These are phyloP conservation scores for Alternaria panax DNA, from an alignment of 2,329 filamentous ascomycete genomes.

Conservation along the genomic window DNA sequence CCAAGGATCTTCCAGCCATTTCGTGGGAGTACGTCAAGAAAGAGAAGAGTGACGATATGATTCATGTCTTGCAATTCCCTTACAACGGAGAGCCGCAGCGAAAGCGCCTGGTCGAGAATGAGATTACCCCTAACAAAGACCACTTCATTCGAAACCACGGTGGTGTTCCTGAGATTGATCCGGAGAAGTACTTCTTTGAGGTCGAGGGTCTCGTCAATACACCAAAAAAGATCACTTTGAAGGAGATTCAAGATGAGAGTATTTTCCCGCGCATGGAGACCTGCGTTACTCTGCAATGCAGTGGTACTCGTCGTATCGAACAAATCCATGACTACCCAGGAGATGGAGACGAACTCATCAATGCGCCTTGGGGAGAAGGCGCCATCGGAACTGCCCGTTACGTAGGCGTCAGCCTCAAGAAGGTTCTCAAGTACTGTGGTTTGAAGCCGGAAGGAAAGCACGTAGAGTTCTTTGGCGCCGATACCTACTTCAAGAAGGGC, in stretches of 20 bases:
- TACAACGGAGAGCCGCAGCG: constrained; percentile 57
- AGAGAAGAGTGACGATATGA: constrained; percentile 57
- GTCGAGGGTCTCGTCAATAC: constrained; percentile 69
- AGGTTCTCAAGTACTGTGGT: constrained; percentile 73
- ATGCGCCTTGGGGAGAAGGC: constrained; percentile 57
- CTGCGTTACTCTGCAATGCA: constrained; percentile 70
- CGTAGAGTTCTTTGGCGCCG: constrained; percentile 72
- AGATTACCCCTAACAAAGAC: constrained; percentile 68
- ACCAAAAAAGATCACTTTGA: constrained; percentile 64
- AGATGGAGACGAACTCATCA: constrained; percentile 67
- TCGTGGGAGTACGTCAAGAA: constrained; percentile 57
- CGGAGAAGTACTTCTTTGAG: constrained; percentile 60
- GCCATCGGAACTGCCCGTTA: constrained; percentile 72
- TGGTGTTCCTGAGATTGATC: constrained; percentile 71
- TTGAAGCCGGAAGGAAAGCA: constrained; percentile 64
- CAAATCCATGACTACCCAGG: constrained; percentile 72
- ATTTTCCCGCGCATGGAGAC: constrained; percentile 67
- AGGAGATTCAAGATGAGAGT: constrained; percentile 67
- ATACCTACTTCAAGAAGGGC: constrained; percentile 75
- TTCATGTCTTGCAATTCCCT: constrained; percentile 57
- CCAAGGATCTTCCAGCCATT: constrained; percentile 61
- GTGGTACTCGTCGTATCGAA: constrained; percentile 72
- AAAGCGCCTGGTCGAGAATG: constrained; percentile 63
- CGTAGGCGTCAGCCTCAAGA: constrained; percentile 70
- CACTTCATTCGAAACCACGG: constrained; percentile 77